Evolutionary conservation across 2,329 filamentous ascomycete species (phyloP), one percentile per base, ranked within the genome.

Genomic region (Fusarium nisikadoi): DNA sequence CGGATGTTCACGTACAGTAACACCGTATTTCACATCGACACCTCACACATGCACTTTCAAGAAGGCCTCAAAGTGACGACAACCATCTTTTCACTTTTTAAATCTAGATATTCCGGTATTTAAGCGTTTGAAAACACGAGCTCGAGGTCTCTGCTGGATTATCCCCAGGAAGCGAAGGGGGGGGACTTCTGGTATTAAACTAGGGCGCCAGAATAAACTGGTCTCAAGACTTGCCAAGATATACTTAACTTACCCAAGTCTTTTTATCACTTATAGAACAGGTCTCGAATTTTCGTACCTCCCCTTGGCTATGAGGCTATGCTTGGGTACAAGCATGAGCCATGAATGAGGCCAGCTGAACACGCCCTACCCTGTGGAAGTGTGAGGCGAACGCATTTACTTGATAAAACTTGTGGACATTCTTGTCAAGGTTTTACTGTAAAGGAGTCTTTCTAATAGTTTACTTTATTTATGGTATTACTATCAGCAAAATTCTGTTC

Each of bases 261-360:
- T 33, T 33, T 49, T 19, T 10, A 33, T 19, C 29, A 19, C 29
- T 49, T 13, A 49, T 14, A 10, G 3, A n/a, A 49, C 6, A 49
- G 23, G 29, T 33, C 46, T 16, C 10, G 23, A 13, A 16, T 5
- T 23, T 29, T 49, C 29, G 33, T 13, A 3, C 10, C 29, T 33
- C 20, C 14, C 20, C 27, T 23, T 33, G n/a, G 16, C 42, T 45
- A 38, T 63, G 46, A 58, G 63, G 52, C 38, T 35, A 46, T 50
- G 47, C 53, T 63, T 12, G 27, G 36, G 25, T 23, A 50, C 25
- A 33, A 35, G 62, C 42, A 25, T 54, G 47, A 53, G 36, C 46
- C 46, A n/a, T 69, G 58, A 54, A 36, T 52, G 54, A 67, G 52
- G 59, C 46, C 23, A 57, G 20, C 38, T 20, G 35, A 36, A 20